phyloP scores from a whole-genome alignment of 2,329 filamentous ascomycete species.

The Cladobotryum protrusum region DNA sequence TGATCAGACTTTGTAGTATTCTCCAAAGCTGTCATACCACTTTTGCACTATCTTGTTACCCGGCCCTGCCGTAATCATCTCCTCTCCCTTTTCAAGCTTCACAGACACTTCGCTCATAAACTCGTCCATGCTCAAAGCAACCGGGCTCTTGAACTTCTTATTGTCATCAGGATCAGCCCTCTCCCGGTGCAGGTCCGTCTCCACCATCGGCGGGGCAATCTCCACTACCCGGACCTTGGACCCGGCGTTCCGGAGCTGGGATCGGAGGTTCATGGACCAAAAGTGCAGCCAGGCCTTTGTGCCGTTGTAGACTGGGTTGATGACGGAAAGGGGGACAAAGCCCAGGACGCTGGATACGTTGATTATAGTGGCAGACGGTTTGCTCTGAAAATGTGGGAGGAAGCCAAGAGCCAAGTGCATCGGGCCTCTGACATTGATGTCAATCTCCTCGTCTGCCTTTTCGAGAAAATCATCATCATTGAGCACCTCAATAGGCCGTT shows the following conservation, averaged over 20 bases:
- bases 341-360: constrained; percentile 50
- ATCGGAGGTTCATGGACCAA: constrained; percentile 48
- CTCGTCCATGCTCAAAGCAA: constrained; percentile 41
- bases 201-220: constrained; percentile 49
- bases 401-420: constrained; percentile 48
- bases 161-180: constrained; percentile 51
- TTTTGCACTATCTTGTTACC: constrained; percentile 31
- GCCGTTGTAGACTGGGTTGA: constrained; percentile 54
- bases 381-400: constrained; percentile 42
- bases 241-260: constrained; percentile 36
- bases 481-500: constrained; percentile 43
- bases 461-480: constrained; percentile 37
- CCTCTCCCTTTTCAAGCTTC: constrained; percentile 41
- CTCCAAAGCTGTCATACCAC: constrained; percentile 38
- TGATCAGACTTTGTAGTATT: constrained; percentile 6
- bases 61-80: constrained; percentile 43
- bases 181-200: constrained; percentile 50
- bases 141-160: constrained; percentile 47
- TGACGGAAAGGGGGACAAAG: constrained; percentile 44
- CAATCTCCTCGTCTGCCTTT: constrained; percentile 50
- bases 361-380: constrained; percentile 38
- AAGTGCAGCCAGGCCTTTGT: constrained; percentile 55
- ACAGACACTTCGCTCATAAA: constrained; percentile 43
- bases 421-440: constrained; percentile 52
- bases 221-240: constrained; percentile 45